Evolutionary conservation across 1,139 yeast genomes (phyloP).

Genomic region (Suhomyces maxii): DNA sequence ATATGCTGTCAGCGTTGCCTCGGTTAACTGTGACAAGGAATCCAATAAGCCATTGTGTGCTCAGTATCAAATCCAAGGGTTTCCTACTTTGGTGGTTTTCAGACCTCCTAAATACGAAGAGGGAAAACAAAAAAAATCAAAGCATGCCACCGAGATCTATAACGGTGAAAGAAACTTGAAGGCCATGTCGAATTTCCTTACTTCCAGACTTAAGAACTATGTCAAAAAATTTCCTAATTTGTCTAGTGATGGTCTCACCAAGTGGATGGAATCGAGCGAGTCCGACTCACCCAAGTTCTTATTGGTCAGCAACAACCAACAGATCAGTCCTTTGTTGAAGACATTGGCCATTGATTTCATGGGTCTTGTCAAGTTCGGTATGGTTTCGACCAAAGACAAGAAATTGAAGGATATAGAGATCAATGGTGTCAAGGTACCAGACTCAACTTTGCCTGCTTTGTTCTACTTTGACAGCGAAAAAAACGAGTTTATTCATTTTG

Average conservation of each 20-base stretch:
- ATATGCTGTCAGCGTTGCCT: slow-evolving; percentile 67
- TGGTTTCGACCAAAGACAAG: slow-evolving; percentile 19
- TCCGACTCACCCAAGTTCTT: slow-evolving; percentile 30
- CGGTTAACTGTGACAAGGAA: slow-evolving; percentile 81
- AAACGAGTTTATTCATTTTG: slow-evolving; percentile 23
- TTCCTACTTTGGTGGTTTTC: slow-evolving; percentile 78
- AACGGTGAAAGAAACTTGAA: slow-evolving; percentile 66
- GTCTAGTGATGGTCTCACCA: slow-evolving; percentile 24
- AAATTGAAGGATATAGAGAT: slow-evolving; percentile 15
- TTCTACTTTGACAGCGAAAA: slow-evolving; percentile 27
- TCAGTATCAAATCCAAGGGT: slow-evolving; percentile 67
- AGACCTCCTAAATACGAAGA: slow-evolving; percentile 69
- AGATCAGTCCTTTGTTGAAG: slow-evolving; percentile 63
- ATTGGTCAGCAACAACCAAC: slow-evolving; percentile 47
- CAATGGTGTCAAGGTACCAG: slow-evolving; percentile 23
- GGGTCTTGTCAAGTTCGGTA: slow-evolving; percentile 30
- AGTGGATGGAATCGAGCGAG: slow-evolving; percentile 27
- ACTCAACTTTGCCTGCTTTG: slow-evolving; percentile 28
- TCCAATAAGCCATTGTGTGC: slow-evolving; percentile 69
- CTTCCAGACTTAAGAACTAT: slow-evolving; percentile 69
- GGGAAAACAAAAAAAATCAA: slow-evolving; percentile 21
- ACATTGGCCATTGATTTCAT: slow-evolving; percentile 76
- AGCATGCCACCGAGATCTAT: slow-evolving; percentile 65
- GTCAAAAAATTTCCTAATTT: slow-evolving; percentile 51
- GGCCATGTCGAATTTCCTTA: slow-evolving; percentile 57